Conservation (phyloP, 129 eudicot genomes). For the Flaveria trinervia region DNA sequence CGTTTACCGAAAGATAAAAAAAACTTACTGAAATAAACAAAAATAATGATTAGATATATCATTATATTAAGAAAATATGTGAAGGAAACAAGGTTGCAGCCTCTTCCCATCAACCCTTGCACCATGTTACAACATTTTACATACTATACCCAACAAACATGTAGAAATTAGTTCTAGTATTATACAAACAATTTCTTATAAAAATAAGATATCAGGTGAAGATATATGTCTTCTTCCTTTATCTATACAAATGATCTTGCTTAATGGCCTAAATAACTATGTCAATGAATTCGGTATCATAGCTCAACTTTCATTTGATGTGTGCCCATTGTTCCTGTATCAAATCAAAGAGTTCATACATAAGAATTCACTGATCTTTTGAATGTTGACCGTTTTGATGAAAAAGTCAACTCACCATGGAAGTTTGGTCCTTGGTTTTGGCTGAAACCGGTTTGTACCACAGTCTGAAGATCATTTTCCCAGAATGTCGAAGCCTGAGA, state of each 20-base stretch:
- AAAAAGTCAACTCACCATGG: constrained; percentile 52
- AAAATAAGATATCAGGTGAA: constrained; percentile 39
- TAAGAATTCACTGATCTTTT: constrained; percentile 20
- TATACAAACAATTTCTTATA: constrained; percentile 34
- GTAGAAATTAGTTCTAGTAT: constrained; percentile 51
- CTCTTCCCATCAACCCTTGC: constrained; percentile 33
- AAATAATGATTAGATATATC: constrained; percentile 40
- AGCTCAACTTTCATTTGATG: constrained; percentile 76
- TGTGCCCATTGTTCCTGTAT: constrained; percentile 53
- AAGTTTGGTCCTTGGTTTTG: constrained; percentile 58
- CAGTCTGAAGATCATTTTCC: constrained; percentile 77
- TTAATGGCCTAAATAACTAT: constrained; percentile 49
- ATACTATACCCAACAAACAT: constrained; percentile 27
- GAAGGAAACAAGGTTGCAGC: constrained; percentile 27
- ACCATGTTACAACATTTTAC: constrained; percentile 37
- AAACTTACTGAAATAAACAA: constrained; percentile 23
- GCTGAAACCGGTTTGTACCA: constrained; percentile 72
- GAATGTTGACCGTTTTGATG: constrained; percentile 9
- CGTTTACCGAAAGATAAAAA: constrained; percentile 3
- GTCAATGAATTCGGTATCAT: constrained; percentile 41
- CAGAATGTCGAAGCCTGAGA: constrained; percentile 54
- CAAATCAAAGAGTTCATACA: constrained; percentile 6
- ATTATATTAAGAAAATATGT: constrained; percentile 29
- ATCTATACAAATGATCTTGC: constrained; percentile 68
- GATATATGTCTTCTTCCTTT: constrained; percentile 39